Conservation (phyloP, 345 rosid genomes). For the Eutrema japonicum region DNA sequence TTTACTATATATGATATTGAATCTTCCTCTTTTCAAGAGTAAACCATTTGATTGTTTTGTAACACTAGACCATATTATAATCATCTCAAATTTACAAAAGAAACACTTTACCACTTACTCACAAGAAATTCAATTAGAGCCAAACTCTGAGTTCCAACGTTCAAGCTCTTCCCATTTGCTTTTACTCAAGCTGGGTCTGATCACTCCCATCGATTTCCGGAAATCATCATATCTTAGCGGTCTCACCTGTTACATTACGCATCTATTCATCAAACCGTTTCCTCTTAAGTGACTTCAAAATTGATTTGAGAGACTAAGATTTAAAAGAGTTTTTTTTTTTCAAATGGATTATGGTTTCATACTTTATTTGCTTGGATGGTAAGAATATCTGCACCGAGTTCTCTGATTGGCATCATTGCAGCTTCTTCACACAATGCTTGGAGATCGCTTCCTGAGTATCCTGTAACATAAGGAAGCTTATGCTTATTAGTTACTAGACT, state of each 20-base stretch:
- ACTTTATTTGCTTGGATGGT: constrained; percentile 89
- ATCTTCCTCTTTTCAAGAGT: too few species aligned
- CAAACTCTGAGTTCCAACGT: constrained; percentile 86
- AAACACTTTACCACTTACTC: background rate
- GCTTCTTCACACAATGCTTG: constrained; percentile 99
- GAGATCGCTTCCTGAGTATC: constrained; percentile 97
- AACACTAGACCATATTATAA: constrained; percentile 13
- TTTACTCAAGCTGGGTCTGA: constrained; percentile 85
- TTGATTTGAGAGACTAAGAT: background rate
- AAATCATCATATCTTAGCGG: constrained; percentile 79
- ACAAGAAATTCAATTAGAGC: constrained; percentile 54
- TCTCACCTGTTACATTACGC: constrained; percentile 62
- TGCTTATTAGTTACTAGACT: constrained; percentile 13
- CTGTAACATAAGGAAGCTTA: constrained; percentile 43
- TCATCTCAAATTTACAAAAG: constrained; percentile 28
- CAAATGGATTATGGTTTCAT: background rate
- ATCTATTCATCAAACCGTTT: background rate
- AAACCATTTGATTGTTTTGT: background rate
- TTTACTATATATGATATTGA: too few species aligned
- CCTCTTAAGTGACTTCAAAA: background rate
- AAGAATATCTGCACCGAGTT: constrained; percentile 86
- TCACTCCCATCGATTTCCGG: constrained; percentile 75
- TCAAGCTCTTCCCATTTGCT: constrained; percentile 96
- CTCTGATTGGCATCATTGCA: constrained; percentile 99
- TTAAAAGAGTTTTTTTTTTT: background rate